Base-by-base conservation (phyloP, 352 stramenopile species). In the Phytophthora vignae region DNA sequence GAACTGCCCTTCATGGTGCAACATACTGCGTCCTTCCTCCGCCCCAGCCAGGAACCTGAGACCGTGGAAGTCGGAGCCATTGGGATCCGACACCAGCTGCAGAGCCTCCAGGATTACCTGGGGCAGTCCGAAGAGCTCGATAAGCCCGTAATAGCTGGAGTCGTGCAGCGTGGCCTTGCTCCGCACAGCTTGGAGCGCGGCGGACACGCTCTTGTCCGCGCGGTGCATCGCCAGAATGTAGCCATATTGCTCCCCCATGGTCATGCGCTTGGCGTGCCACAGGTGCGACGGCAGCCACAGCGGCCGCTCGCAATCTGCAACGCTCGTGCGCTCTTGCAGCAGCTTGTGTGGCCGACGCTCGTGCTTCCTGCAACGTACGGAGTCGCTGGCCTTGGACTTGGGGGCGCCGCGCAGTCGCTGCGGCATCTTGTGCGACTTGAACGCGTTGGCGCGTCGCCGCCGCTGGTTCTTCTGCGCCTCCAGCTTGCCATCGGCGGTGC, bases 261-360 rank as follows among this genome's bases (percentile, higher is more conserved):
- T 58, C 86, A 95, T 94, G 19, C 88, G 83, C 52, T 94, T 95
- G 70, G 83, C 76, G 68, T 95, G 88, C 85, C 86, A 95, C 63
- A 84, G 19, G 67, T 95, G 88, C 9, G 86, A 90, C 5, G 85
- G 15, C 49, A 95, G 69, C 86, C 84, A 90, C 48, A 78, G 78
- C 14, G 73, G 38, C 27, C 65, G 62, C 60, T 69, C 53, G 6
- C 40, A 50, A 48, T 64, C 27, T 29, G 50, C 48, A 31, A 5
- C 27, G 15, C n/a, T 21, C 9, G 14, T 40, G 10, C 31, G n/a
- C 11, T 22, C 59, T 64, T 71, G 55, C 36, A 86, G 46, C 61
- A 95, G 62, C 60, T 79, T 64, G 53, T 90, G 83, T 29, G 80
- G 79, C 11, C 84, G 82, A 4, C 88, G 83, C 40, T 81, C 64